phyloP scores from a whole-genome alignment of 306 rosid species.

The Pueraria montana region DNA sequence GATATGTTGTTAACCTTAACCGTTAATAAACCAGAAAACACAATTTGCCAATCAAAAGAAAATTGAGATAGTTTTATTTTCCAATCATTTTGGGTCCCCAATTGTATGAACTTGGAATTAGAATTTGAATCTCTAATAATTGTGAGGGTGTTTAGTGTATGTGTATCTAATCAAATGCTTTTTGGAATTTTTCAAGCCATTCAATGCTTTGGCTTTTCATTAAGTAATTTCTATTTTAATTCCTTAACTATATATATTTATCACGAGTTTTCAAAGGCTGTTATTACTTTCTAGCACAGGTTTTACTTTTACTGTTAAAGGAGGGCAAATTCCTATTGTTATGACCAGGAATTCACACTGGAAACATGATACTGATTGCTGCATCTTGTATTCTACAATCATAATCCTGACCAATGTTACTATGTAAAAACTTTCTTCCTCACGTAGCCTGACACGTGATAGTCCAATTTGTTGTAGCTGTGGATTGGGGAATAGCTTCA shows the following conservation, averaged over 20 bases:
- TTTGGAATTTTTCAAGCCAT: no score
- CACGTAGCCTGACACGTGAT: no score
- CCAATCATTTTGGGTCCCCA: background rate
- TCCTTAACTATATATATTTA: constrained; percentile 15
- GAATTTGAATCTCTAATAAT: background rate
- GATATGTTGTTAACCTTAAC: no score
- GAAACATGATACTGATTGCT: constrained; percentile 4
- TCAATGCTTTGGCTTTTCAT: no score
- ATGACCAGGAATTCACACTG: constrained; percentile 12
- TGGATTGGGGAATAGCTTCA: no score
- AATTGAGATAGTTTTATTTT: no score
- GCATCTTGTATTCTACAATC: background rate
- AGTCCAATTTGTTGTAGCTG: no score
- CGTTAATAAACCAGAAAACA: background rate
- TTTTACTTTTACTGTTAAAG: background rate
- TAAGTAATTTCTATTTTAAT: background rate
- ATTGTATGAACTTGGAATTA: background rate
- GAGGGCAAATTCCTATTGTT: background rate
- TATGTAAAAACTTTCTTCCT: no score
- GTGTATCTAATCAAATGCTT: background rate
- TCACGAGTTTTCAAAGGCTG: constrained; percentile 17
- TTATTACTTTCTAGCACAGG: background rate
- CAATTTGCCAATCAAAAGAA: no score
- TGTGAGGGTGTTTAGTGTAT: background rate
- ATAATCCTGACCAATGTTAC: no score